A percentile compares a stretch with the other conserved stretches of the same genome.
These are phyloP conservation scores for Pisolithus orientalis DNA, from an alignment of 768 basidiomycete genomes.

Conservation along the genomic window DNA sequence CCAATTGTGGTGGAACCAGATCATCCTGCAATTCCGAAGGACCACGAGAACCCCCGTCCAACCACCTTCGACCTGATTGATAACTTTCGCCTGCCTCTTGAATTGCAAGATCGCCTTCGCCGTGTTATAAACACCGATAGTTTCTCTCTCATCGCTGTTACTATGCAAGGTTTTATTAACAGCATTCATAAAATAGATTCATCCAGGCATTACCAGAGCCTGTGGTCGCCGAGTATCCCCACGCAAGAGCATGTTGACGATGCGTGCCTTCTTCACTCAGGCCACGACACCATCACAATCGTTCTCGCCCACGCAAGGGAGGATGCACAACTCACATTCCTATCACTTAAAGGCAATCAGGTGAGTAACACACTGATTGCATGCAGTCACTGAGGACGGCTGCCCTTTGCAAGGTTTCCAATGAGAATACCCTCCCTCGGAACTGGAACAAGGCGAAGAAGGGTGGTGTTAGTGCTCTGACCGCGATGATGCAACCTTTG, in stretches of 20 bases:
- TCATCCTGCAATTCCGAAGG: background rate
- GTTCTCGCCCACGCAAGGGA: slow-evolving; percentile 37
- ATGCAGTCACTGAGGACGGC: slow-evolving; percentile 1
- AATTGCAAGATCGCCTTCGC: slow-evolving; percentile 34
- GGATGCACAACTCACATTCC: slow-evolving; percentile 26
- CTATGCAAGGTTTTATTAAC: slow-evolving; percentile 35
- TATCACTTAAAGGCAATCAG: slow-evolving; percentile 10
- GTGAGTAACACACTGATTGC: slow-evolving; percentile 14
- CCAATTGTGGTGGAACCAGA: background rate
- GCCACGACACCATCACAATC: slow-evolving; percentile 18
- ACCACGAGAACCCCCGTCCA: background rate
- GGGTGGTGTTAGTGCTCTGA: slow-evolving; percentile 37
- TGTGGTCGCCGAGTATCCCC: slow-evolving; percentile 17
- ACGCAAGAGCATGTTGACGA: slow-evolving; percentile 35
- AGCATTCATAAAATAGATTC: slow-evolving; percentile 13
- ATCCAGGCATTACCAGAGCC: slow-evolving; percentile 11
- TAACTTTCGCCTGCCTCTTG: slow-evolving; percentile 13
- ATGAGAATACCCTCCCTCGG: slow-evolving; percentile 13
- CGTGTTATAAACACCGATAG: slow-evolving; percentile 24
- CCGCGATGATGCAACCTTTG: slow-evolving; percentile 34
- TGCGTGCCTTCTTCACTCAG: slow-evolving; percentile 29
- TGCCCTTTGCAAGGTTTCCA: slow-evolving; percentile 4
- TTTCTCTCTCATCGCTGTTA: slow-evolving; percentile 25
- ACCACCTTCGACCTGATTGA: background rate
- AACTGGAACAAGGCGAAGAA: slow-evolving; percentile 32